phyloP scores from a whole-genome alignment of 2,329 filamentous ascomycete genomes.

The Fusarium sp. region DNA sequence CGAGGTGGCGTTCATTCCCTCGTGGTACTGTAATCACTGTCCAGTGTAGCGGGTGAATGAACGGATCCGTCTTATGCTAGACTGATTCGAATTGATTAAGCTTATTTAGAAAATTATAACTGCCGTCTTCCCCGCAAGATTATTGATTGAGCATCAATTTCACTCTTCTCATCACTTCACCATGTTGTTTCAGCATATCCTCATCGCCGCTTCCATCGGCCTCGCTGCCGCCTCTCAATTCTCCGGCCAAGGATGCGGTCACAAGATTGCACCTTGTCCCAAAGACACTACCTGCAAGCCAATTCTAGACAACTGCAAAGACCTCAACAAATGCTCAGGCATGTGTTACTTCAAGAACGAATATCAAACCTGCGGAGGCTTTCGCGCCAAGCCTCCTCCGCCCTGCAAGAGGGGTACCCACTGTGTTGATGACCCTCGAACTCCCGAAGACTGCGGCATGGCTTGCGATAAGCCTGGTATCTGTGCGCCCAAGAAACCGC shows the following conservation, averaged over 20 bases:
- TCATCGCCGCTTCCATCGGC: slow-evolving; percentile 34
- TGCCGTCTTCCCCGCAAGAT: neutral
- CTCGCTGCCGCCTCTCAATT: slow-evolving; percentile 26
- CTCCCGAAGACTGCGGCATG: slow-evolving; percentile 47
- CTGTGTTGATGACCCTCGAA: slow-evolving; percentile 52
- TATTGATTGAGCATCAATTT: too few relatives aligned
- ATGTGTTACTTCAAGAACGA: slow-evolving; percentile 46
- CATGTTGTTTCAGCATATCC: slow-evolving; percentile 43
- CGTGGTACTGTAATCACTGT: neutral
- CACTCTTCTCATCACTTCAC: neutral
- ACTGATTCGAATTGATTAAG: slow-evolving; percentile 2
- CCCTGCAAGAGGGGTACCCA: slow-evolving; percentile 41
- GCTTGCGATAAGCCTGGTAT: slow-evolving; percentile 52
- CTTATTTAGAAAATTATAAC: slow-evolving; percentile 11
- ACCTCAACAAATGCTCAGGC: slow-evolving; percentile 47
- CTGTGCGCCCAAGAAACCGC: slow-evolving; percentile 43
- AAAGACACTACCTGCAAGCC: slow-evolving; percentile 44
- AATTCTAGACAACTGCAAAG: slow-evolving; percentile 33
- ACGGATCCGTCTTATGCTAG: neutral
- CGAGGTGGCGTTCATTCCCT: slow-evolving; percentile 28
- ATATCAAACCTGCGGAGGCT: slow-evolving; percentile 51
- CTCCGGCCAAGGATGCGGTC: slow-evolving; percentile 42
- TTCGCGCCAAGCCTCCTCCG: slow-evolving; percentile 34
- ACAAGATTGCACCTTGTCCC: slow-evolving; percentile 48
- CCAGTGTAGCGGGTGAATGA: neutral